Evolutionary conservation across 176 grass and related monocot species (phyloP).

Genomic region (Carex scoparia): DNA sequence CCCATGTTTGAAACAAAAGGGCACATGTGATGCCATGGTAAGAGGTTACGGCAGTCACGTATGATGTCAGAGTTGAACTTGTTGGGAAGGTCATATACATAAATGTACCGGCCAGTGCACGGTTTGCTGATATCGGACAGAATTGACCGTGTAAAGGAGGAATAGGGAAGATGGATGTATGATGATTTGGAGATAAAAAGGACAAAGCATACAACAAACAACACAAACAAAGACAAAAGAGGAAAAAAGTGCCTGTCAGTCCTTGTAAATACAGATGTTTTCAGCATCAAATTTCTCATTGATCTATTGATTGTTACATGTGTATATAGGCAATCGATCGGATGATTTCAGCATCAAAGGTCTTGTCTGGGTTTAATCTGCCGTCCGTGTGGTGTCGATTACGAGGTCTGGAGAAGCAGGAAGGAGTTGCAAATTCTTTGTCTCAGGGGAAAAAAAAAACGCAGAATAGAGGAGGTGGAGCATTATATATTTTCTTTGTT

Average conservation of each 20-base stretch:
- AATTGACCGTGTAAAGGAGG: constrained; percentile 20
- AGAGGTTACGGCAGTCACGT: constrained; percentile 39
- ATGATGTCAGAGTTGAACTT: constrained; percentile 71
- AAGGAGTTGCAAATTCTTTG: background rate
- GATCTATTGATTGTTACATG: background rate
- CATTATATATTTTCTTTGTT: background rate
- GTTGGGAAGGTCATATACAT: constrained; percentile 61
- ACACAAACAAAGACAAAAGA: background rate
- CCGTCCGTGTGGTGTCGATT: background rate
- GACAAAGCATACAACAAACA: background rate
- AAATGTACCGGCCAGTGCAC: constrained; percentile 64
- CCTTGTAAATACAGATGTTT: background rate
- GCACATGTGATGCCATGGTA: constrained; percentile 56
- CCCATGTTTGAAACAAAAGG: constrained; percentile 58
- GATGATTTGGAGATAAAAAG: constrained; percentile 19
- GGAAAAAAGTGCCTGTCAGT: background rate
- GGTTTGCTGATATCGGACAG: constrained; percentile 35
- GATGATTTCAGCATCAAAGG: background rate
- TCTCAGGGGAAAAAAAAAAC: background rate
- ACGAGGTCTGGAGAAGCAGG: background rate
- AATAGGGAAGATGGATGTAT: constrained; percentile 1
- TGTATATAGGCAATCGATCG: background rate
- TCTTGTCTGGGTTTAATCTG: background rate
- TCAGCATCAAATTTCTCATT: background rate
- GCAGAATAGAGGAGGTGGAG: background rate